Percentiles rank a stretch among this genome's conserved stretches.
phyloP scores from a whole-genome alignment of 2,329 filamentous ascomycete genomes.

The Pseudocercospora macadamiae region DNA sequence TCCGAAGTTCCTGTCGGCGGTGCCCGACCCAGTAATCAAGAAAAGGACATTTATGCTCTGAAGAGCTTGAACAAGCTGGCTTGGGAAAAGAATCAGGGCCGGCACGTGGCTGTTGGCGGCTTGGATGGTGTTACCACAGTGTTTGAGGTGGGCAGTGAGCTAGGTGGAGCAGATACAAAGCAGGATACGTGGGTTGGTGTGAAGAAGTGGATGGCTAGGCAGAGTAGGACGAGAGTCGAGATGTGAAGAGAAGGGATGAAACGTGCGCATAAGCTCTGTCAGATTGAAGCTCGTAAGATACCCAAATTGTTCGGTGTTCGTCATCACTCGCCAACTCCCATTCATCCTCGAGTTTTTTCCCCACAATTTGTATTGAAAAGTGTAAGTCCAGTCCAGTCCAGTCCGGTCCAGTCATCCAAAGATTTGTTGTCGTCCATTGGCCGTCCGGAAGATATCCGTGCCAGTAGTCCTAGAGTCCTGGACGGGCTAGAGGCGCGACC shows the following conservation, averaged over 20 bases:
- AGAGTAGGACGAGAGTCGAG: constrained; percentile 31
- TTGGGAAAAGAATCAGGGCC: constrained; percentile 90
- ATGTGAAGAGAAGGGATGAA: constrained; percentile 12
- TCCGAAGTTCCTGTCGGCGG: constrained; percentile 88
- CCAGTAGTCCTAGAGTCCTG: not conserved
- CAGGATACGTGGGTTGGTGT: constrained; percentile 88
- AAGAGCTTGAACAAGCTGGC: constrained; percentile 91
- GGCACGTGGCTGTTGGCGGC: constrained; percentile 83
- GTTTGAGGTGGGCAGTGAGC: constrained; percentile 83
- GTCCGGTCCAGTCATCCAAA: not conserved
- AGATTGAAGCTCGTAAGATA: constrained; percentile 8
- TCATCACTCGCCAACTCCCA: not conserved
- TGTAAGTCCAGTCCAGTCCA: not conserved
- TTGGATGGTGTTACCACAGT: constrained; percentile 88
- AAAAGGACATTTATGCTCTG: constrained; percentile 43
- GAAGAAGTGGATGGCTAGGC: constrained; percentile 77
- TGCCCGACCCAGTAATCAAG: constrained; percentile 52
- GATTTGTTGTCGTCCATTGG: not conserved
- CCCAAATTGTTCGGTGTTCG: constrained; percentile 1
- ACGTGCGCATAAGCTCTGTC: not conserved
- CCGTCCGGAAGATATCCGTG: not conserved
- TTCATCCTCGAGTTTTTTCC: not conserved
- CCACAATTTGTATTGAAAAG: not conserved
- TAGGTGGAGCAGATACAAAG: constrained; percentile 80
- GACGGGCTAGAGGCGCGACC: not conserved